Evolutionary conservation across 331 rosid genomes (phyloP).

Genomic region (Phaseolus coccineus): DNA sequence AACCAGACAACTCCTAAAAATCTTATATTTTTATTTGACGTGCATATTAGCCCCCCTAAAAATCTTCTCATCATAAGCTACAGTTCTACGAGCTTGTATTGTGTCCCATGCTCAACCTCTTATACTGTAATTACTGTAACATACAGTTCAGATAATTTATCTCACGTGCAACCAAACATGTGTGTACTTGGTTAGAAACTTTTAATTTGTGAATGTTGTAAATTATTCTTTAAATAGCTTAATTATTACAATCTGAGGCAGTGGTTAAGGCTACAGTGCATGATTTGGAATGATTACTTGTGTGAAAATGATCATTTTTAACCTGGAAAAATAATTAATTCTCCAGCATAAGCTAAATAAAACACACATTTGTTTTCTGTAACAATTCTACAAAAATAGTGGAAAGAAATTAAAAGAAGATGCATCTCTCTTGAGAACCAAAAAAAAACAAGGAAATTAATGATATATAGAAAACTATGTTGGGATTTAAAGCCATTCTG

Average conservation of each 20-base stretch:
- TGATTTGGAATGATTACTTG: background rate
- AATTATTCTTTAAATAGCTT: slow-evolving; percentile 2
- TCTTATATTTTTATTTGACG: background rate
- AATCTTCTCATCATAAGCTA: background rate
- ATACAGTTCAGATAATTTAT: background rate
- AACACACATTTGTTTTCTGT: background rate
- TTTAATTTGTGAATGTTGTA: background rate
- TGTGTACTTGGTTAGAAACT: background rate
- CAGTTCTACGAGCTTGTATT: background rate
- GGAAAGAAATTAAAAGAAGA: background rate
- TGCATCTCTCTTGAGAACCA: background rate
- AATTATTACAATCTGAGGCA: background rate
- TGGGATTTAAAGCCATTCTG: background rate
- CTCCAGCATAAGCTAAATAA: background rate
- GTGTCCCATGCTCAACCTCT: slow-evolving; percentile 5
- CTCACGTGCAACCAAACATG: background rate
- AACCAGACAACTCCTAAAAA: background rate
- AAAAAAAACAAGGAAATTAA: slow-evolving; percentile 20
- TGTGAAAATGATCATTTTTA: background rate
- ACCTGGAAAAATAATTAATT: background rate
- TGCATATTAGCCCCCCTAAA: background rate
- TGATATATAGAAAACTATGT: background rate
- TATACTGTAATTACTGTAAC: background rate
- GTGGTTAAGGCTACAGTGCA: background rate
- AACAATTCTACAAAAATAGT: background rate